These are phyloP conservation scores for Cruciata laevipes DNA, from an alignment of 257 asterid species.

Conservation along the genomic window DNA sequence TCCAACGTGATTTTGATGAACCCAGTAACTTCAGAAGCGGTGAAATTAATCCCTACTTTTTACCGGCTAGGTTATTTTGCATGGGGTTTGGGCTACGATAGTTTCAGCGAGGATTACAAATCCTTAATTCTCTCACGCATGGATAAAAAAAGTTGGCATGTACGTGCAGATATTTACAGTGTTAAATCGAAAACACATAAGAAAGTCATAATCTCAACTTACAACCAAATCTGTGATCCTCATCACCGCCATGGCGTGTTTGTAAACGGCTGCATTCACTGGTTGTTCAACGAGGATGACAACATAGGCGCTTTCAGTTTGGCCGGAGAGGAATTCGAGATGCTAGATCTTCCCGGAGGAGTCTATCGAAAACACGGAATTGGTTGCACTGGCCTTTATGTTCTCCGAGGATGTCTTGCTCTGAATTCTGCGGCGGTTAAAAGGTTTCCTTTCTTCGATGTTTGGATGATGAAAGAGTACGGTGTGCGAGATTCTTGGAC, in stretches of 20 bases:
- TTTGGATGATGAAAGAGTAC: conserved; percentile 40
- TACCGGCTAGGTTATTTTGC: neutral
- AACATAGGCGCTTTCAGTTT: conserved; percentile 32
- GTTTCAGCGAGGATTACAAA: conserved; percentile 32
- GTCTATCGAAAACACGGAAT: neutral
- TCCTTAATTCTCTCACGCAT: conserved; percentile 27
- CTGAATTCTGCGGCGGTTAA: too few relatives aligned
- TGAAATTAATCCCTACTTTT: too few relatives aligned
- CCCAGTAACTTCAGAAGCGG: conserved; percentile 28
- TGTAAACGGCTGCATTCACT: conserved; percentile 36
- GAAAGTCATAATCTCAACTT: conserved; percentile 30
- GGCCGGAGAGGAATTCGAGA: conserved; percentile 26
- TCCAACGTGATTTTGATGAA: conserved; percentile 16
- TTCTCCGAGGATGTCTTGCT: conserved; percentile 4
- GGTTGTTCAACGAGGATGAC: conserved; percentile 31
- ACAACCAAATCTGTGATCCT: conserved; percentile 11
- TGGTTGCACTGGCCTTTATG: neutral
- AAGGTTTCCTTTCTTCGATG: too few relatives aligned
- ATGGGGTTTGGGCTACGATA: conserved; percentile 40
- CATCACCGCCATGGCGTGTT: conserved; percentile 32
- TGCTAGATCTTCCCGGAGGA: conserved; percentile 37
- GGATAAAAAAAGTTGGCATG: conserved; percentile 9
- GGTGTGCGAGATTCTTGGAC: conserved; percentile 31
- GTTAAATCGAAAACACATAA: conserved; percentile 26
- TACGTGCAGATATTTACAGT: conserved; percentile 31